phyloP scores from a whole-genome alignment of 1,284 basidiomycete genomes.

The Exsudoporus floridanus region DNA sequence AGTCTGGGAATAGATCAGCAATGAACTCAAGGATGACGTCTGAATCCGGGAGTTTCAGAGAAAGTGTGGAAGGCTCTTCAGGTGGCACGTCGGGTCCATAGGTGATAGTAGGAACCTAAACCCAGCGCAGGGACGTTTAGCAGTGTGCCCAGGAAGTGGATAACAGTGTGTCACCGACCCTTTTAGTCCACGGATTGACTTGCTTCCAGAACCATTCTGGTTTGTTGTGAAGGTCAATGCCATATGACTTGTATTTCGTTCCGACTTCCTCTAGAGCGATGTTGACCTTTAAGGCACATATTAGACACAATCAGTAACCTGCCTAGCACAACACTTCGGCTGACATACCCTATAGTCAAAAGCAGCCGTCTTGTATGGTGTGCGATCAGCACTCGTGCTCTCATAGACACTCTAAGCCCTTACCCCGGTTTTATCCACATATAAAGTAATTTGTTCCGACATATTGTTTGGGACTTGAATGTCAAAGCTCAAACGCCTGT shows the following conservation, averaged over 20 bases:
- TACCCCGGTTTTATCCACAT: not conserved
- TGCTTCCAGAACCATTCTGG: conserved; percentile 16
- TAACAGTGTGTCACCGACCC: conserved; percentile 1
- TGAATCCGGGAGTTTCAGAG: conserved; percentile 60
- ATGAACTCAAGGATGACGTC: conserved; percentile 62
- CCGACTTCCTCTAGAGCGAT: conserved; percentile 18
- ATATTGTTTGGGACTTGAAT: not conserved
- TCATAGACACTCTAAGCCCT: not conserved
- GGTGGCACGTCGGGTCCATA: conserved; percentile 53
- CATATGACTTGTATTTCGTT: not conserved
- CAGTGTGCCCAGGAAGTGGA: not conserved
- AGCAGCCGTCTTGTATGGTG: not conserved
- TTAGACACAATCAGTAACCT: too few relatives aligned
- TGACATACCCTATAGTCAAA: conserved; percentile 9
- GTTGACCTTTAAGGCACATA: conserved; percentile 14
- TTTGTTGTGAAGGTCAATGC: conserved; percentile 12
- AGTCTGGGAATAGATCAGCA: conserved; percentile 52
- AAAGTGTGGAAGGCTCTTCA: conserved; percentile 57
- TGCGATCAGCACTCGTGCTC: not conserved
- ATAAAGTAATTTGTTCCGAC: conserved; percentile 5
- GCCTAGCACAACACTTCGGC: not conserved
- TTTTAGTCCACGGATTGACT: conserved; percentile 13
- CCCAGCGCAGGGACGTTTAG: not conserved
- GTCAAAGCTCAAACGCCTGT: too few relatives aligned
- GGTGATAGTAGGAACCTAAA: conserved; percentile 54